Evolutionary conservation across 768 basidiomycete species (phyloP), one percentile per base, ranked within the genome.

Genomic region (Termitomyces sp.): DNA sequence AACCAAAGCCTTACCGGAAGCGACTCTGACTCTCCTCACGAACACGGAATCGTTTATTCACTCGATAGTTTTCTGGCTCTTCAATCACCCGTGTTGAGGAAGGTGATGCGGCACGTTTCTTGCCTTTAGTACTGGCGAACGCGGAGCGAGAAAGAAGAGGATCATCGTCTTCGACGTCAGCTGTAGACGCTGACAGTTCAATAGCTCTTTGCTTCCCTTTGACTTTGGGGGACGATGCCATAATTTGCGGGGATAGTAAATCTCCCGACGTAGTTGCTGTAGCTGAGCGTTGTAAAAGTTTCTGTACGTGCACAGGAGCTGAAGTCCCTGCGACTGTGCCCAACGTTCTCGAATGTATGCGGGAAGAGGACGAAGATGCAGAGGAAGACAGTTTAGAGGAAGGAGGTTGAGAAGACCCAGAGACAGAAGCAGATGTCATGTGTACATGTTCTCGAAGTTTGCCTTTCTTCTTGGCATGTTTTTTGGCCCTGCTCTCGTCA

Each of bases 141-240:
- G 29, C 14, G 52, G n/a, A 8, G 5, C 29, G 20, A 55, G 13
- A 31, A 20, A 18, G 9, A 1, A 18, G 16, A n/a, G 12, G 1
- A 26, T 46, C 24, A 1, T 16, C 18, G 18, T 58, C 44, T 14
- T 34, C 20, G 12, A 27, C 10, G 7, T 29, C 41, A 1, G n/a
- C 2, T 13, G 1, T 16, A 8, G 49, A 43, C 7, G 56, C 37
- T n/a, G 50, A 31, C 18, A 2, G 48, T 14, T 8, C n/a, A 14
- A 29, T n/a, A 12, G 52, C 52, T 47, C n/a, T 31, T 7, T 49
- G 46, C n/a, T 58, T 58, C 18, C 57, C 57, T 37, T 46, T 31
- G 12, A 5, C 46, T 18, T 50, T 53, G 2, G 32, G 32, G n/a
- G 54, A 61, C 20, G 16, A 16, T 8, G 42, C 26, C 22, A 8